Evolutionary conservation across 2,329 filamentous ascomycete genomes (phyloP), one percentile per base, ranked within the genome.

Genomic region (Elsinoe perseae): DNA sequence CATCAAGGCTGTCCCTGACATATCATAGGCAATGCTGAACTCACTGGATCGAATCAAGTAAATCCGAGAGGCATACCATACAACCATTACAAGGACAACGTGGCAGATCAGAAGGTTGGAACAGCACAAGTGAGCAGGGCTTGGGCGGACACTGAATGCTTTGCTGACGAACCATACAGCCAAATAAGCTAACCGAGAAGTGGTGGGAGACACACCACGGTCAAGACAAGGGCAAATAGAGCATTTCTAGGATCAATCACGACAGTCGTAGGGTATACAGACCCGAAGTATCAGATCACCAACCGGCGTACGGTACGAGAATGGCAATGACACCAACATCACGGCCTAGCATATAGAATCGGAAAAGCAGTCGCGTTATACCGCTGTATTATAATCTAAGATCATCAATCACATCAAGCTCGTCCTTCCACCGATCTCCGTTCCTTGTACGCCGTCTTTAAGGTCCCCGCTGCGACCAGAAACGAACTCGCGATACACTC

Each of bases 391-490:
- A 36, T 36, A 36, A 36, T 36, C 32, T 36, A 6, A 28, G 6
- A 18, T 34, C 7, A 27, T 27, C 18, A 5, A 18, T 52, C 40
- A 96, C 93, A 97, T 97, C 72, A 98, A 76, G 72, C 90, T 97
- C 64, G 86, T 92, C 68, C 93, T 78, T 12, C 91, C 93, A 6
- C 93, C 93, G 72, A 98, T 83, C 72, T 97, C 93, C 70, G 85
- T 95, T 57, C 86, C 87, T 0, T 87, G 90, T 72, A 97, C 89
- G 1, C 93, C 93, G 70, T 87, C 92, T 59, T 85, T 89, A 89
- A 98, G 90, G 75, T 97, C 91, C 6, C 93, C 93, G 70, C 91
- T 95, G 63, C 93, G 80, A 0, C 90, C 91, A 3, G 89, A 87
- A 0, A 96, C 85, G 75, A 98, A 98, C 73, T 98, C 93, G 14